phyloP scores from a whole-genome alignment of 371 early-diverging fungal genomes.

The Actinomucor elegans region DNA sequence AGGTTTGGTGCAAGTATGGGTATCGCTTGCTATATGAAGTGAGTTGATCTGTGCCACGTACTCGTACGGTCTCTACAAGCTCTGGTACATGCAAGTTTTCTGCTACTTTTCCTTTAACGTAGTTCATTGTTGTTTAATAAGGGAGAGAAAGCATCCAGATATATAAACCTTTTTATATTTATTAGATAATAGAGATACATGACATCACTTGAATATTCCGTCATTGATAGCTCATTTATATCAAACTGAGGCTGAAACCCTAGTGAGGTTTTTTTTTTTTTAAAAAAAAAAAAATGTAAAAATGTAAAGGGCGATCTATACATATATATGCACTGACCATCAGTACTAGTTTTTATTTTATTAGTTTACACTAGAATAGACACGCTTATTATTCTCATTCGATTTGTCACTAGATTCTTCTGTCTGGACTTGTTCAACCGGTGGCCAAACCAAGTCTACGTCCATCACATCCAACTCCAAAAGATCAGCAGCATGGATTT shows the following conservation, averaged over 20 bases:
- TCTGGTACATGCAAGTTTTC: conserved; percentile 22
- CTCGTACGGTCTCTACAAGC: conserved; percentile 23
- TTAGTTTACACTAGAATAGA: background rate
- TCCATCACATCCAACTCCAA: conserved; percentile 85
- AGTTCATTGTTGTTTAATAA: conserved; percentile 19
- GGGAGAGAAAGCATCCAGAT: too few relatives aligned
- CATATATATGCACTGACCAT: too few relatives aligned
- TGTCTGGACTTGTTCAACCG: background rate
- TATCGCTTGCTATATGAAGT: conserved; percentile 11
- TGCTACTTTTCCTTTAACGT: conserved; percentile 24
- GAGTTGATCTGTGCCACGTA: conserved; percentile 16
- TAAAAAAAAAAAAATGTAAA: too few relatives aligned
- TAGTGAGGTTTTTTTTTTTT: too few relatives aligned
- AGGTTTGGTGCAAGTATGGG: conserved; percentile 30
- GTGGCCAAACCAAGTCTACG: conserved; percentile 80
- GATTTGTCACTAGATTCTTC: background rate
- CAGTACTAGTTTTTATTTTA: background rate
- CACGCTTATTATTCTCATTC: conserved; percentile 17
- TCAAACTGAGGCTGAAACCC: too few relatives aligned
- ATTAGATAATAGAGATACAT: too few relatives aligned
- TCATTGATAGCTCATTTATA: too few relatives aligned
- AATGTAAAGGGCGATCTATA: too few relatives aligned
- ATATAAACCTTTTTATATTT: too few relatives aligned
- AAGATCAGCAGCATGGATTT: conserved; percentile 70
- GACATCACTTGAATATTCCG: too few relatives aligned